Evolutionary conservation across 1,284 basidiomycete genomes (phyloP).

Genomic region (Pholiota adiposa): DNA sequence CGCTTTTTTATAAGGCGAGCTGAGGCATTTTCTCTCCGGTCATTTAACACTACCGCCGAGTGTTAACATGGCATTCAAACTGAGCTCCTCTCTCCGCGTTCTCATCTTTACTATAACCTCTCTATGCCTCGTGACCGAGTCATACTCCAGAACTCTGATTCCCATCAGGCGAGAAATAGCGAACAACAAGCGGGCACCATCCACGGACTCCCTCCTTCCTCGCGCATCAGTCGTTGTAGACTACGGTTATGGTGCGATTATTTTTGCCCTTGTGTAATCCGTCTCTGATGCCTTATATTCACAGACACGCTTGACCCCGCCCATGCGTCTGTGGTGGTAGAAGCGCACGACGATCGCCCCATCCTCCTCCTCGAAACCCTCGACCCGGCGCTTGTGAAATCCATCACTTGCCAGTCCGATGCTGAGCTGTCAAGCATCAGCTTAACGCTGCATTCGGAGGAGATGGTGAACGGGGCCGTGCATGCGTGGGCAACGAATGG

Average conservation of each 20-base stretch:
- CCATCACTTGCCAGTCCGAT: background rate
- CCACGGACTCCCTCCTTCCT: background rate
- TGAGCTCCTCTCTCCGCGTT: background rate
- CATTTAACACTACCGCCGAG: too few relatives aligned
- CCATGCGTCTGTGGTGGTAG: background rate
- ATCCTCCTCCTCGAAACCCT: background rate
- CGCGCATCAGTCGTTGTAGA: background rate
- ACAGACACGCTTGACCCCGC: background rate
- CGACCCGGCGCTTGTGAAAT: background rate
- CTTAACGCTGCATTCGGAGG: background rate
- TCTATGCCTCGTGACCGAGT: background rate
- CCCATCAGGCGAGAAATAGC: background rate
- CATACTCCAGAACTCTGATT: background rate
- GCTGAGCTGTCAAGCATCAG: background rate
- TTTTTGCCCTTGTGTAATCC: background rate
- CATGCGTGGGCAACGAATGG: background rate
- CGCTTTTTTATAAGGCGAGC: too few relatives aligned
- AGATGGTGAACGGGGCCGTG: background rate
- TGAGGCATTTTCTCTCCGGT: too few relatives aligned
- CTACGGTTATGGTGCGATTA: constrained; percentile 1
- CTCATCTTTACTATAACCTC: background rate
- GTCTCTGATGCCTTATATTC: background rate
- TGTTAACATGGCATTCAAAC: background rate
- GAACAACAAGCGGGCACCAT: background rate
- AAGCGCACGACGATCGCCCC: background rate